These are phyloP conservation scores for Ophiostoma sp. DNA, from an alignment of 2,329 filamentous ascomycete species.

Conservation along the genomic window DNA sequence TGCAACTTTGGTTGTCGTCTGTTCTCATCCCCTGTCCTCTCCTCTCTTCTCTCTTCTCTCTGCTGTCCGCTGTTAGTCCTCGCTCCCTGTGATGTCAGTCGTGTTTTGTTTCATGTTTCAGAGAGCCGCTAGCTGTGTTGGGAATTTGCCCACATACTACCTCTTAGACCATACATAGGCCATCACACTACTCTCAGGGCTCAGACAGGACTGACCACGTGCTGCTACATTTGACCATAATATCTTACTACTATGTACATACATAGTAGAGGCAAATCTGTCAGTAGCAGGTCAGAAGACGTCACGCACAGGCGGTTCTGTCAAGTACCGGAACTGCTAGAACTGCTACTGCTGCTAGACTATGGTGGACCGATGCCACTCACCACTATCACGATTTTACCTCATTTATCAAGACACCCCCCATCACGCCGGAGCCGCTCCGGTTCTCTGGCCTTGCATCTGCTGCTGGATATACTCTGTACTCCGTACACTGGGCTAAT, in stretches of 20 bases:
- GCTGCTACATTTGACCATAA: background rate
- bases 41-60: background rate
- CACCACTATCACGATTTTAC: background rate
- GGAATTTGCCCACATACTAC: background rate
- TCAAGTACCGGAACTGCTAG: too few species aligned
- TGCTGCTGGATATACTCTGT: background rate
- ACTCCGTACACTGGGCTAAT: background rate
- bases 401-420: background rate
- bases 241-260: too few species aligned
- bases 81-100: background rate
- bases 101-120: slow-evolving; percentile 7
- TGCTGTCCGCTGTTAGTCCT: too few species aligned
- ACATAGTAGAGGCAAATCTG: background rate
- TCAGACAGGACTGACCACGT: background rate
- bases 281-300: background rate
- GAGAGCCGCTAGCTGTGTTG: background rate
- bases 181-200: background rate
- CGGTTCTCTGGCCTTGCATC: background rate
- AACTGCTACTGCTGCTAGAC: too few species aligned
- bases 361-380: background rate
- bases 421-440: background rate
- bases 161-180: background rate
- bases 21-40: background rate
- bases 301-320: background rate
- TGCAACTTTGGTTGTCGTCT: background rate